These are phyloP conservation scores for Fusarium poae DNA, from an alignment of 2,329 filamentous ascomycete species.

Conservation along the genomic window DNA sequence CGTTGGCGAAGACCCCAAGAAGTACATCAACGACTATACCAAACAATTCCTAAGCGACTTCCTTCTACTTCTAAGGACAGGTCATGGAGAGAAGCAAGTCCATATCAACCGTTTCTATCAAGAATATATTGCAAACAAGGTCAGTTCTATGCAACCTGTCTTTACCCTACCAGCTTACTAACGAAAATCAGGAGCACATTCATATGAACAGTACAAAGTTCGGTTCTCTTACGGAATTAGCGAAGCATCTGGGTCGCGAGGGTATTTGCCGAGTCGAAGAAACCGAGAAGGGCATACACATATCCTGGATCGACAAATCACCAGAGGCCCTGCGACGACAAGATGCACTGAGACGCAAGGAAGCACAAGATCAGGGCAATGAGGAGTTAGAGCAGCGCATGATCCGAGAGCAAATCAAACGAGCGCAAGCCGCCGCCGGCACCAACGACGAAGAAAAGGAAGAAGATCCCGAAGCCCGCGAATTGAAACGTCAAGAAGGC, in stretches of 20 bases:
- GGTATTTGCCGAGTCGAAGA: constrained; percentile 93
- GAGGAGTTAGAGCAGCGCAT: constrained; percentile 88
- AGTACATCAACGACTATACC: constrained; percentile 84
- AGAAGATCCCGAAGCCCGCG: constrained; percentile 58
- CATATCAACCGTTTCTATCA: constrained; percentile 96
- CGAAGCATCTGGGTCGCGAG: constrained; percentile 86
- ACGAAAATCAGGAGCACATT: constrained; percentile 70
- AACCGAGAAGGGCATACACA: constrained; percentile 84
- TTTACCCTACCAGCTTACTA: background rate
- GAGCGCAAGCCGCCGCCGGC: constrained; percentile 70
- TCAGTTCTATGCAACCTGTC: fast-evolving
- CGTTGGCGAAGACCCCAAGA: constrained; percentile 88
- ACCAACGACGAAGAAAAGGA: constrained; percentile 58
- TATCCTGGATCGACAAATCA: constrained; percentile 92
- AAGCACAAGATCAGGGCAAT: constrained; percentile 89
- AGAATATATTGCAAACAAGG: constrained; percentile 86
- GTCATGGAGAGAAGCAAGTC: constrained; percentile 91
- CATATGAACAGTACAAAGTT: constrained; percentile 71
- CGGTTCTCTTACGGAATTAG: constrained; percentile 81
- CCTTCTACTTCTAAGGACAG: constrained; percentile 79
- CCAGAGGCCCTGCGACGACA: constrained; percentile 84
- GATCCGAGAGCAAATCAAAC: constrained; percentile 85
- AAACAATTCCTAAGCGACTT: constrained; percentile 87
- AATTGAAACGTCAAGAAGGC: constrained; percentile 74
- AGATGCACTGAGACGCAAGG: constrained; percentile 85